Evolutionary conservation across 2,329 filamentous ascomycete genomes (phyloP).

Genomic region (Nakataea oryzae): DNA sequence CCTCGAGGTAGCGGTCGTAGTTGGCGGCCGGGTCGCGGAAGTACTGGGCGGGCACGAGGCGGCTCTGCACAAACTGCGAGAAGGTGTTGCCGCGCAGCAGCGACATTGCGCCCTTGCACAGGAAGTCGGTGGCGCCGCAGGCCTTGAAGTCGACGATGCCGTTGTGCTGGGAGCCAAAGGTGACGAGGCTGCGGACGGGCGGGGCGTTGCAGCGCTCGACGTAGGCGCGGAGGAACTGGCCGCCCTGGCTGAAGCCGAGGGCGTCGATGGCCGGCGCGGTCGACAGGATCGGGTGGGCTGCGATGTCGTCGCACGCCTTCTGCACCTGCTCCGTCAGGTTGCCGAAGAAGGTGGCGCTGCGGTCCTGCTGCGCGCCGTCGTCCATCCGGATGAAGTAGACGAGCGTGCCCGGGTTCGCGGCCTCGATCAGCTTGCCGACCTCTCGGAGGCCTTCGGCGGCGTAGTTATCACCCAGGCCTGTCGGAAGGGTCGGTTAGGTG

Average conservation of each 20-base stretch:
- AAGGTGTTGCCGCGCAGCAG: conserved; percentile 74
- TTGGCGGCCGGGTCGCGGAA: conserved; percentile 60
- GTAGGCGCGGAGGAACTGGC: conserved; percentile 88
- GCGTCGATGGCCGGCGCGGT: conserved; percentile 80
- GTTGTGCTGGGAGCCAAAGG: conserved; percentile 86
- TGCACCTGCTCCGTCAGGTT: conserved; percentile 74
- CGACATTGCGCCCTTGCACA: conserved; percentile 72
- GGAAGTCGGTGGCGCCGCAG: conserved; percentile 62
- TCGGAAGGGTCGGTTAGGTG: conserved; percentile 18
- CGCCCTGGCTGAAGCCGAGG: conserved; percentile 89
- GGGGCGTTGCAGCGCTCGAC: conserved; percentile 77
- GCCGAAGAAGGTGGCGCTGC: conserved; percentile 79
- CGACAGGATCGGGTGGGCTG: conserved; percentile 66
- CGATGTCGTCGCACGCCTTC: conserved; percentile 67
- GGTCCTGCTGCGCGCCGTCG: conserved; percentile 57
- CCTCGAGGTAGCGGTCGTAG: conserved; percentile 62
- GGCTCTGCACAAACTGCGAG: conserved; percentile 64
- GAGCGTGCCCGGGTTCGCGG: conserved; percentile 70
- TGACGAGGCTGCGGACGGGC: conserved; percentile 68
- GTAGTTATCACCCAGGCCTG: conserved; percentile 59
- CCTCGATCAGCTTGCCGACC: conserved; percentile 61
- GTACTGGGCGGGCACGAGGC: conserved; percentile 89
- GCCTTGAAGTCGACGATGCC: conserved; percentile 76
- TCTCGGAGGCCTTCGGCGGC: conserved; percentile 62
- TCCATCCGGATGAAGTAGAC: conserved; percentile 70